Evolutionary conservation across 805 yeast genomes (phyloP).

Genomic region (Yarrowia sp.): DNA sequence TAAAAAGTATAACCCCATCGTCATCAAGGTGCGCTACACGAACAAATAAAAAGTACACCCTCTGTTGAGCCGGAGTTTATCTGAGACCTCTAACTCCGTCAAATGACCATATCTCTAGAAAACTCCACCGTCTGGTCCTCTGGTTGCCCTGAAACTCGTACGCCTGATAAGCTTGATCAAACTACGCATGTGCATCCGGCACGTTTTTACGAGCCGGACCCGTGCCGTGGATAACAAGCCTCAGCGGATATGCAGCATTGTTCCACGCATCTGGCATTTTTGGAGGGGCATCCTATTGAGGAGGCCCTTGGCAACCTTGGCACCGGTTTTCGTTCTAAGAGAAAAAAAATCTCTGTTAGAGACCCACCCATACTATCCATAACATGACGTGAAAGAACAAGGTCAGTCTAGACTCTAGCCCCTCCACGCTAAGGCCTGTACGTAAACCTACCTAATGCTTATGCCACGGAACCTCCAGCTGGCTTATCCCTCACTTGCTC

Average conservation of each 20-base stretch:
- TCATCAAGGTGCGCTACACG: not conserved
- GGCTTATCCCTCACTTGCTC: not conserved
- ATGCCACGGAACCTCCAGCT: not conserved
- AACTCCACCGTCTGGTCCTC: too few species aligned
- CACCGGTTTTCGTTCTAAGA: too few species aligned
- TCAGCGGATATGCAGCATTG: not conserved
- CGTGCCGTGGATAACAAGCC: not conserved
- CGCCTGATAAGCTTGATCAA: not conserved
- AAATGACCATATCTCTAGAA: too few species aligned
- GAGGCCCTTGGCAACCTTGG: too few species aligned
- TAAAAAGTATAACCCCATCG: not conserved
- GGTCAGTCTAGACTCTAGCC: too few species aligned
- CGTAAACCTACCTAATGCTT: not conserved
- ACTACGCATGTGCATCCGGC: not conserved
- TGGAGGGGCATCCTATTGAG: too few species aligned
- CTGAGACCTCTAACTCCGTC: not conserved
- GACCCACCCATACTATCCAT: too few species aligned
- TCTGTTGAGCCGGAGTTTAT: not conserved
- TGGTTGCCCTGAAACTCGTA: too few species aligned
- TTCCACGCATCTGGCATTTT: not conserved
- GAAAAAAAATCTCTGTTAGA: too few species aligned
- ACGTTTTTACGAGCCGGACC: not conserved
- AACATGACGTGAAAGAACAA: too few species aligned
- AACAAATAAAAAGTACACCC: too few species aligned
- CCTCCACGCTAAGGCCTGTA: not conserved